A percentile compares a stretch with the other conserved stretches of the same genome.
Conservation (phyloP, 1,284 basidiomycete genomes). For the Tausonia pullulans region DNA sequence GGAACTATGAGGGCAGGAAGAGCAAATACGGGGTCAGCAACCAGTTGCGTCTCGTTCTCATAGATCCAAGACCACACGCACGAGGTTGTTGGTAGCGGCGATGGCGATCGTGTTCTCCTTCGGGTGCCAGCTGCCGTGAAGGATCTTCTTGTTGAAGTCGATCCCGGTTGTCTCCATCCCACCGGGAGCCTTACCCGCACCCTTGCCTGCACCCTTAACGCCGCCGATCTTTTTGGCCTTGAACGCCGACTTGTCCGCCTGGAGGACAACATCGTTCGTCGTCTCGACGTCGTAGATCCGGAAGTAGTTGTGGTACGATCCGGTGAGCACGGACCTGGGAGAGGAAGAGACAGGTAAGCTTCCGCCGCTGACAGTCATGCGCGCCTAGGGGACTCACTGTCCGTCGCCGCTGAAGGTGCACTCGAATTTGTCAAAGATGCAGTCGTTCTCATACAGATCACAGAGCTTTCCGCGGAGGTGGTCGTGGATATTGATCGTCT, state of each 20-base stretch:
- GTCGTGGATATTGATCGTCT: constrained; percentile 98
- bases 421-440: constrained; percentile 99
- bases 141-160: constrained; percentile 99
- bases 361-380: too few relatives aligned
- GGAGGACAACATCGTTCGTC: constrained; percentile 80
- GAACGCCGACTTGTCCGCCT: constrained; percentile 99
- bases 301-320: constrained; percentile 99
- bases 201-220: constrained; percentile 47
- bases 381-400: constrained; percentile 51
- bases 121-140: constrained; percentile 95
- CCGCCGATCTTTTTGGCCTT: constrained; percentile 91
- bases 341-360: not conserved
- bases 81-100: constrained; percentile 83
- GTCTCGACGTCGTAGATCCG: constrained; percentile 95
- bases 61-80: constrained; percentile 6
- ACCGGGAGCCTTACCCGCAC: constrained; percentile 52
- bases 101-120: constrained; percentile 95
- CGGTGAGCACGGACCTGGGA: constrained; percentile 78
- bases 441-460: constrained; percentile 98
- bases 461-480: constrained; percentile 95
- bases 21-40: too few relatives aligned
- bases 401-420: constrained; percentile 93
- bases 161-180: constrained; percentile 80
- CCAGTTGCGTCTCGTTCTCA: too few relatives aligned
- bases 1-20: too few relatives aligned